Evolutionary conservation across 768 basidiomycete species (phyloP).

Genomic region (Cubamyces sp.): DNA sequence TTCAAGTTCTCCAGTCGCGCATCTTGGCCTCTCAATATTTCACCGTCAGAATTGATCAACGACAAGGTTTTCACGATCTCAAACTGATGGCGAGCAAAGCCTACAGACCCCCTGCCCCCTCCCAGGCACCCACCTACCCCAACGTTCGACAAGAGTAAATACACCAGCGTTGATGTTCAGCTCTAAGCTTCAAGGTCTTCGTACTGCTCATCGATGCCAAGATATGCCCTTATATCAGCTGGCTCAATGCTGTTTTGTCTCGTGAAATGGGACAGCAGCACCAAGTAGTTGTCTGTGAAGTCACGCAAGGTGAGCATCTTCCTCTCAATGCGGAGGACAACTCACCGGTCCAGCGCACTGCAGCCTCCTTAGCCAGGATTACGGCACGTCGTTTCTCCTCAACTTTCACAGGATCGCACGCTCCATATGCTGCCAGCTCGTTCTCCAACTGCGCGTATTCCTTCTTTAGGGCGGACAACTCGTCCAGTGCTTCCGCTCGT

Average conservation of each 20-base stretch:
- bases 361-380: slow-evolving; percentile 80
- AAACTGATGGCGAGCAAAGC: too few species aligned
- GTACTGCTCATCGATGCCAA: slow-evolving; percentile 73
- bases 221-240: slow-evolving; percentile 66
- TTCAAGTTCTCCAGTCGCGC: too few species aligned
- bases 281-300: slow-evolving; percentile 67
- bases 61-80: too few species aligned
- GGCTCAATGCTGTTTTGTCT: slow-evolving; percentile 60
- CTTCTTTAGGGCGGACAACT: slow-evolving; percentile 51
- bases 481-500: slow-evolving; percentile 56
- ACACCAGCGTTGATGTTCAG: too few species aligned
- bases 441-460: slow-evolving; percentile 55
- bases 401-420: slow-evolving; percentile 82
- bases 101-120: too few species aligned
- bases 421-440: slow-evolving; percentile 79
- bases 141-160: too few species aligned
- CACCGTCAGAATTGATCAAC: too few species aligned
- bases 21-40: too few species aligned
- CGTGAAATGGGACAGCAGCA: slow-evolving; percentile 66
- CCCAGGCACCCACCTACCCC: too few species aligned
- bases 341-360: slow-evolving; percentile 88
- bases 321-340: background rate
- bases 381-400: slow-evolving; percentile 77
- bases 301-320: background rate
- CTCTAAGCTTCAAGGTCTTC: slow-evolving; percentile 56